A percentile compares a stretch with the other conserved stretches of the same genome.
Conservation (phyloP, 495 filamentous ascomycete species). For the Beverwykella pulmonaria region DNA sequence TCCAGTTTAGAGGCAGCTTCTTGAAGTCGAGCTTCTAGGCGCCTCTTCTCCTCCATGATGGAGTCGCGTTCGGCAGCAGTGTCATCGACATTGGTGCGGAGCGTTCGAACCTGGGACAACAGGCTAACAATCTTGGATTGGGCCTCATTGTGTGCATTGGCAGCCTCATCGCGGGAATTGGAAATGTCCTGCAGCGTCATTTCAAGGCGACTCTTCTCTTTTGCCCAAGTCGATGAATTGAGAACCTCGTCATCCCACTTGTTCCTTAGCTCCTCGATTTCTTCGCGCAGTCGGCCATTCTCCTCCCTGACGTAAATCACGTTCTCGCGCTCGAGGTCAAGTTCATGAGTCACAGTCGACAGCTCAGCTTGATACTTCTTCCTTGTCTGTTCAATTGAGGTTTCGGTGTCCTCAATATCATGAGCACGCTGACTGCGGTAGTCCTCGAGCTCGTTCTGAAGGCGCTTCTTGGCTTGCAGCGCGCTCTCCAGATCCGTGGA, state of each 20-base stretch:
- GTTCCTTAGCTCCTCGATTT: constrained; percentile 88
- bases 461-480: constrained; percentile 86
- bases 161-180: constrained; percentile 87
- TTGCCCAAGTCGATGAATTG: constrained; percentile 96
- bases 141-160: constrained; percentile 90
- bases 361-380: constrained; percentile 97
- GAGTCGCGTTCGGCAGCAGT: constrained; percentile 81
- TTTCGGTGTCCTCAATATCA: constrained; percentile 95
- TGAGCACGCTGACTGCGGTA: constrained; percentile 93
- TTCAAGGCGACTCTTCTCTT: constrained; percentile 93
- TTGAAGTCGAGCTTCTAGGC: constrained; percentile 80
- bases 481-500: constrained; percentile 85
- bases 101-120: constrained; percentile 84
- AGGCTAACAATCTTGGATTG: constrained; percentile 88
- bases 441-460: constrained; percentile 97
- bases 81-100: constrained; percentile 85
- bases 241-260: constrained; percentile 99
- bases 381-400: constrained; percentile 92
- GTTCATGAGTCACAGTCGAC: constrained; percentile 81
- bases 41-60: constrained; percentile 84
- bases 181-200: constrained; percentile 87
- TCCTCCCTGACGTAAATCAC: constrained; percentile 65
- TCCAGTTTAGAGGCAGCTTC: constrained; percentile 93
- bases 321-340: constrained; percentile 91
- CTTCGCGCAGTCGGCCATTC: constrained; percentile 76